These are phyloP conservation scores for Pyronema omphalodes DNA, from an alignment of 495 filamentous ascomycete species.

Conservation along the genomic window DNA sequence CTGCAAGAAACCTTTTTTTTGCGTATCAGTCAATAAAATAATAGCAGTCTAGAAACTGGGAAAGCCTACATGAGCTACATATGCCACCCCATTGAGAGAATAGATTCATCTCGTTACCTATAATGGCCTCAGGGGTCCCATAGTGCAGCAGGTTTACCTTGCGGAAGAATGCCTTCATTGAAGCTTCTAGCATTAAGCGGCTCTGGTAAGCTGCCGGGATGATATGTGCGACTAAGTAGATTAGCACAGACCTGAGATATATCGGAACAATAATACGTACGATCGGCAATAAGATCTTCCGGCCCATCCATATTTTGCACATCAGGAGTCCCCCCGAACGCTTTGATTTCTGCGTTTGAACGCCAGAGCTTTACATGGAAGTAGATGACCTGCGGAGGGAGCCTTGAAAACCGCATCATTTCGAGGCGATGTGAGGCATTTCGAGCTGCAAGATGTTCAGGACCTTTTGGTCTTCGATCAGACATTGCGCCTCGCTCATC, in stretches of 20 bases:
- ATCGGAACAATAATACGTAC: not conserved
- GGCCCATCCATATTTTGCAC: not conserved
- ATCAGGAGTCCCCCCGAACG: not conserved
- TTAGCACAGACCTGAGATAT: not conserved
- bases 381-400: not conserved
- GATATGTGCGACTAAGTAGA: not conserved
- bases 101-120: not conserved
- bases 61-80: not conserved
- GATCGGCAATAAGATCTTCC: constrained; percentile 4
- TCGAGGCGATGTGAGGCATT: not conserved
- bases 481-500: not conserved
- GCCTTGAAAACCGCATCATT: not conserved
- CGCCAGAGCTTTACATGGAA: constrained; percentile 3
- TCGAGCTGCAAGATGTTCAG: not conserved
- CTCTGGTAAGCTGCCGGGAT: not conserved
- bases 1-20: not conserved
- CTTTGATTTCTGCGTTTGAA: not conserved
- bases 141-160: not conserved
- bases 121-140: not conserved
- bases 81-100: constrained; percentile 3
- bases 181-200: constrained; percentile 1
- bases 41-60: not conserved
- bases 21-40: not conserved
- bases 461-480: not conserved
- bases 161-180: constrained; percentile 3